Percentiles rank a stretch among this genome's conserved stretches.
Conservation (phyloP, 495 filamentous ascomycete genomes). For the Polyplosphaeria fusca region DNA sequence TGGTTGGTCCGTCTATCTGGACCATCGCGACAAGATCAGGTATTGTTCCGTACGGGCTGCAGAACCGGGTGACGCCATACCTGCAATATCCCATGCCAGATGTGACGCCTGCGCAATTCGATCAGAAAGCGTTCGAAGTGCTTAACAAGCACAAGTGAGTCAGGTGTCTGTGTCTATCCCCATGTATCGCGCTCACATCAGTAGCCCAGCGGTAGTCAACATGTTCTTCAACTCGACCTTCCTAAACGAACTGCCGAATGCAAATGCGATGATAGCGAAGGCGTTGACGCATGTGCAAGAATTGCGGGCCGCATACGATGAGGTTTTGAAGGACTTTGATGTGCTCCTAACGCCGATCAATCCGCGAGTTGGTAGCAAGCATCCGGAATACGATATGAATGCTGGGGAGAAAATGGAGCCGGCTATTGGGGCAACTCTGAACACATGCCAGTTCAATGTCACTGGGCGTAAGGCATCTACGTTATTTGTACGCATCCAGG, state of each 20-base stretch:
- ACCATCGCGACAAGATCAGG: slow-evolving; percentile 9
- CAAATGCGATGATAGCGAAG: slow-evolving; percentile 10
- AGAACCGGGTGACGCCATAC: slow-evolving; percentile 8
- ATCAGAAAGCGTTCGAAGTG: slow-evolving; percentile 11
- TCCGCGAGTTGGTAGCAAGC: slow-evolving; percentile 16
- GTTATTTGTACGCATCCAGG: not conserved
- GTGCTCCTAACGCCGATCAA: slow-evolving; percentile 22
- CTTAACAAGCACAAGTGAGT: slow-evolving; percentile 26
- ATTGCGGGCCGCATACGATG: slow-evolving; percentile 17
- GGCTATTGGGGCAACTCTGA: slow-evolving; percentile 19
- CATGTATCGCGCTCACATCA: too few species aligned
- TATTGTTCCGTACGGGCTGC: slow-evolving; percentile 5
- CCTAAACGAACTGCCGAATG: not conserved
- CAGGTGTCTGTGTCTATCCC: too few species aligned
- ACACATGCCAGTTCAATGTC: slow-evolving; percentile 26
- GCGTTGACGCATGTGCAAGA: slow-evolving; percentile 15
- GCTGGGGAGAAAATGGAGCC: slow-evolving; percentile 23
- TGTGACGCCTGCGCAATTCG: slow-evolving; percentile 3
- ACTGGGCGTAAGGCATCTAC: slow-evolving; percentile 11
- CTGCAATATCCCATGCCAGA: slow-evolving; percentile 18
- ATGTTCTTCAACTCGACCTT: slow-evolving; percentile 22
- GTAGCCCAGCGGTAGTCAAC: slow-evolving; percentile 24
- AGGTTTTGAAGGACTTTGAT: slow-evolving; percentile 12
- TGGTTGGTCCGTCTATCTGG: slow-evolving; percentile 14
- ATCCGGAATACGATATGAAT: slow-evolving; percentile 21